phyloP scores from a whole-genome alignment of 1,284 basidiomycete genomes.

The Microbotryum intermedium region DNA sequence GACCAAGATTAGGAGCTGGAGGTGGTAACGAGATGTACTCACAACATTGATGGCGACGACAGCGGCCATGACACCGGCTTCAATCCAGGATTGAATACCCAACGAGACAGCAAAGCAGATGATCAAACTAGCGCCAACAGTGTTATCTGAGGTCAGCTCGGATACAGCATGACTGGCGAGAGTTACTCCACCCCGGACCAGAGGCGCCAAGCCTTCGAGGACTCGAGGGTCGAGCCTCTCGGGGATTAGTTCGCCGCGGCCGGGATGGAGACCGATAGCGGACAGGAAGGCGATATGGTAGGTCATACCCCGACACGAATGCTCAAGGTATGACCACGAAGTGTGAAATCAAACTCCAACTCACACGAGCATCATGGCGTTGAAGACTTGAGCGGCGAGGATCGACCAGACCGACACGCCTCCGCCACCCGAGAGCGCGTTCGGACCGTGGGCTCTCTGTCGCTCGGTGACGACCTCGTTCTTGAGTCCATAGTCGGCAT shows the following conservation, averaged over 20 bases:
- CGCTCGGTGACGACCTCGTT: conserved; percentile 33
- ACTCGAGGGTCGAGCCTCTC: too few relatives aligned
- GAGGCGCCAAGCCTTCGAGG: too few relatives aligned
- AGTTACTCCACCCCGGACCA: too few relatives aligned
- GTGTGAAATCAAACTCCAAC: too few relatives aligned
- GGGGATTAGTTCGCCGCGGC: too few relatives aligned
- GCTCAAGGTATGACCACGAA: too few relatives aligned
- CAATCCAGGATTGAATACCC: conserved; percentile 55
- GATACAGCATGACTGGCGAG: too few relatives aligned
- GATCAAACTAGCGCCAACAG: conserved; percentile 37
- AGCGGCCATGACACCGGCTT: conserved; percentile 45
- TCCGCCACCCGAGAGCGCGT: conserved; percentile 39
- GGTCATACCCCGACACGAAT: neutral
- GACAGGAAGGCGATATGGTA: neutral
- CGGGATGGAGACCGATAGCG: conserved; percentile 34
- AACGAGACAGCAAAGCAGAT: conserved; percentile 58
- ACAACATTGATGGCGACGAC: conserved; percentile 24
- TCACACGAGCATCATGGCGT: conserved; percentile 37
- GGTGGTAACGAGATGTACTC: neutral
- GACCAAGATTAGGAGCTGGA: neutral
- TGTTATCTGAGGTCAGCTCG: too few relatives aligned
- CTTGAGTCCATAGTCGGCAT: conserved; percentile 32
- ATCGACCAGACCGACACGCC: conserved; percentile 29
- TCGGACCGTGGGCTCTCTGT: conserved; percentile 39
- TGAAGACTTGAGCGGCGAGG: conserved; percentile 37